Conservation (phyloP, 1,284 basidiomycete species). For the Phaffia rhodozyma region DNA sequence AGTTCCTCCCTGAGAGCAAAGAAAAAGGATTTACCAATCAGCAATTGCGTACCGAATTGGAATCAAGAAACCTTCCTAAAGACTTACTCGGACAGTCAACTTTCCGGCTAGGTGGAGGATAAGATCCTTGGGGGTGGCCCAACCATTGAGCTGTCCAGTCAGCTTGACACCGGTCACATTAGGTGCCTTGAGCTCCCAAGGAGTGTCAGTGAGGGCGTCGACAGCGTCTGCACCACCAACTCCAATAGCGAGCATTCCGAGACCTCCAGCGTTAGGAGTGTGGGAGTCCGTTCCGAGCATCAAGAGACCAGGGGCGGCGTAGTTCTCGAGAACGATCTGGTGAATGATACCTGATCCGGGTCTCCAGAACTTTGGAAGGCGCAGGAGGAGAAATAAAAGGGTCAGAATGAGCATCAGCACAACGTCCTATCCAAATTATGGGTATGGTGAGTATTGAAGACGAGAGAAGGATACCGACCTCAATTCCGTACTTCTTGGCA, state of each 20-base stretch:
- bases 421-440: background rate
- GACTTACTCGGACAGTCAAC: constrained; percentile 75
- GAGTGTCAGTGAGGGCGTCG: constrained; percentile 94
- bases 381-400: background rate
- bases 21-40: constrained; percentile 17
- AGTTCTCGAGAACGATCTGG: constrained; percentile 97
- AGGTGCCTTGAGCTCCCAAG: constrained; percentile 96
- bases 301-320: constrained; percentile 60
- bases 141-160: constrained; percentile 74
- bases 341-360: constrained; percentile 87
- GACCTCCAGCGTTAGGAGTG: constrained; percentile 94
- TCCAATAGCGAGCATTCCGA: constrained; percentile 96
- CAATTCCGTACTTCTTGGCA: constrained; percentile 75
- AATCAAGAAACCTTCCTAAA: background rate
- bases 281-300: constrained; percentile 72
- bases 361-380: constrained; percentile 61
- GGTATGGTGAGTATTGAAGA: background rate
- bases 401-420: background rate
- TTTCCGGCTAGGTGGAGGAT: constrained; percentile 90
- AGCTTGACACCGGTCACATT: constrained; percentile 82
- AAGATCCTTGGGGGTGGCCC: constrained; percentile 94
- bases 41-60: constrained; percentile 14
- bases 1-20: constrained; percentile 62
- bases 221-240: constrained; percentile 99
- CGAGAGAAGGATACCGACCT: constrained; percentile 24